Evolutionary conservation across 1,284 basidiomycete genomes (phyloP).

Genomic region (Mycena sp.): DNA sequence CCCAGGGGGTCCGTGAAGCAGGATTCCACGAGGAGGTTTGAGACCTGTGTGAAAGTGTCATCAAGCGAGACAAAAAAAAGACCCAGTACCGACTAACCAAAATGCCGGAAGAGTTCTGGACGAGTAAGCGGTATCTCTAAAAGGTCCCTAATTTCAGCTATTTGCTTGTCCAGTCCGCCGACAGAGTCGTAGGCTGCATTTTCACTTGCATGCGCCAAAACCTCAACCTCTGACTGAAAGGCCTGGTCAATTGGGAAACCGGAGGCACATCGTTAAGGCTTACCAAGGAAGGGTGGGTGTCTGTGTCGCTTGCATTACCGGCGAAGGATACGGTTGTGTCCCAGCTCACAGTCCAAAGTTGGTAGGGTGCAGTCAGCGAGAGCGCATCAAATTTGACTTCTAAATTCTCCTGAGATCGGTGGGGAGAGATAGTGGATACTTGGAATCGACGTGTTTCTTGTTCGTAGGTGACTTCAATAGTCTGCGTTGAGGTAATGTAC

Average conservation of each 20-base stretch:
- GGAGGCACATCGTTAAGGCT: constrained; percentile 30
- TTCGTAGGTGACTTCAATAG: constrained; percentile 73
- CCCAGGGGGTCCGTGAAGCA: constrained; percentile 92
- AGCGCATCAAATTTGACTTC: constrained; percentile 52
- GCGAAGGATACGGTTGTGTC: constrained; percentile 61
- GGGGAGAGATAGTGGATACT: constrained; percentile 44
- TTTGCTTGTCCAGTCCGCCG: constrained; percentile 92
- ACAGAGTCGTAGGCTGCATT: constrained; percentile 76
- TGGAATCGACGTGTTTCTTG: constrained; percentile 62
- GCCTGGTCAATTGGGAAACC: not conserved
- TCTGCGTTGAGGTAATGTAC: constrained; percentile 71
- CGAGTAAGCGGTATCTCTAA: constrained; percentile 93
- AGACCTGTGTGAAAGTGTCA: too few species aligned
- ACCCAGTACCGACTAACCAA: too few species aligned
- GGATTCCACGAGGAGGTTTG: constrained; percentile 89
- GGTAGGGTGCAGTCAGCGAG: constrained; percentile 46
- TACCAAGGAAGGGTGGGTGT: constrained; percentile 11
- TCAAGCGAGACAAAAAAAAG: too few species aligned
- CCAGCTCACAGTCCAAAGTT: constrained; percentile 71
- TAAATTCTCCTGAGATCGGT: constrained; percentile 42
- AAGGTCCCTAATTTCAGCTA: constrained; percentile 90
- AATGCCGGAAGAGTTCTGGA: constrained; percentile 90
- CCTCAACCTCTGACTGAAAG: constrained; percentile 54
- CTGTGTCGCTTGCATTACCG: constrained; percentile 11
- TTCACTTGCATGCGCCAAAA: constrained; percentile 50